Evolutionary conservation across 345 rosid species (phyloP), one percentile per base, ranked within the genome.

Genomic region (Boechera retrofracta): DNA sequence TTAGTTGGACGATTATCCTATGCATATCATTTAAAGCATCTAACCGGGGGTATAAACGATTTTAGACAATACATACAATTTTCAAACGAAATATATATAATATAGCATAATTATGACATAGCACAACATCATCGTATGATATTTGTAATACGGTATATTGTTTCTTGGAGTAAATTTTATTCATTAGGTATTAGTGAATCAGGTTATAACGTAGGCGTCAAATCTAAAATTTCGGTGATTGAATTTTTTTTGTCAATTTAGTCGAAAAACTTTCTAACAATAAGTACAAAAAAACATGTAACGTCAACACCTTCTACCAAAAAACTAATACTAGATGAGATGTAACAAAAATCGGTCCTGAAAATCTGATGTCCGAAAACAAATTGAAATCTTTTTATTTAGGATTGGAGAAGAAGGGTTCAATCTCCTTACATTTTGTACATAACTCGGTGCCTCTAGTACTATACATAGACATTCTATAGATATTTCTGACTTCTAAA

Each of bases 1-100:
- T 53, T 64, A 8, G 64, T 73, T 63, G 41, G 70, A 73, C 4
- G 24, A 28, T 38, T 26, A 49, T 18, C 29, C n/a, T 47, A 33
- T 2, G 7, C 60, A 10, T 16, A 59, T 59, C 5, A 9, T 36
- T 59, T 10, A 59, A 6, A 36, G 29, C 64, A 4, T 59, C 45
- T 36, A 36, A 59, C 26, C 61, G 48, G n/a, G 6, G 21, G 39
- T 32, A 57, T 57, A 31, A 10, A 15, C 6, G 33, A 54, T 54
- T 53, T 54, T 5, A 54, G 7, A 53, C 28, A 7, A 26, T 53
- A 10, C 32, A 53, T 21, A 52, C 31, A 10, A 5, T 4, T 52
- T 21, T 1, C 2, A 52, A 4, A 52, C 5, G 7, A 26, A 53
- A 24, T 10, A 28, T 2, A 5, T 11, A 5, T 15, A 11, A 12